phyloP scores from a whole-genome alignment of 2,329 filamentous ascomycete species.

The Cryoendolithus antarcticus region DNA sequence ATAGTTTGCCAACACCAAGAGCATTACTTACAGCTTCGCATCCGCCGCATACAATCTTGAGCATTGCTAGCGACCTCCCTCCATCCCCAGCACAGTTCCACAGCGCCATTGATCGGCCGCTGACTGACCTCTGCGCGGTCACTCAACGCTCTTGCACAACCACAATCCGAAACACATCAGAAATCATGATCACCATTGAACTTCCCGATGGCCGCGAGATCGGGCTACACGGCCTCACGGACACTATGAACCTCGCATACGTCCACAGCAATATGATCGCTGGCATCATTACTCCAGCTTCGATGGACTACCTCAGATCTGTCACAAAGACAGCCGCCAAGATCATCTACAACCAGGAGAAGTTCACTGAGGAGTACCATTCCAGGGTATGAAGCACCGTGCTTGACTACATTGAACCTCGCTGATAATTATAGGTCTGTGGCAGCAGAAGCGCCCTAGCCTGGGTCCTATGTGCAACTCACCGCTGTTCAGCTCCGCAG shows the following conservation, averaged over 20 bases:
- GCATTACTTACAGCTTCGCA: no score
- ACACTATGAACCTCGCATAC: not conserved
- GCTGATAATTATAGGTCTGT: slow-evolving; percentile 3
- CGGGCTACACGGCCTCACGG: not conserved
- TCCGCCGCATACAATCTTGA: no score
- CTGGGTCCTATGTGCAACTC: slow-evolving; percentile 1
- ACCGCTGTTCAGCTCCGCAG: slow-evolving; percentile 2
- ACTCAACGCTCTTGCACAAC: no score
- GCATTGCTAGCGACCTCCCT: no score
- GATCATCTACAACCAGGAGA: slow-evolving; percentile 1
- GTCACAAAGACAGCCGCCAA: not conserved
- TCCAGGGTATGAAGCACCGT: slow-evolving; percentile 1
- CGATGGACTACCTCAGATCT: not conserved
- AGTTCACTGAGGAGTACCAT: not conserved
- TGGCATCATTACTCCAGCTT: not conserved
- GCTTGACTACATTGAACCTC: not conserved
- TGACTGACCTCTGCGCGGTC: no score
- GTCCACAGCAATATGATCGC: not conserved
- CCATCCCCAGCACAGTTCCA: no score
- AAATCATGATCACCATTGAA: no score
- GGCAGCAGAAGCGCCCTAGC: not conserved
- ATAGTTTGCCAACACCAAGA: no score
- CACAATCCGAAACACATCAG: no score
- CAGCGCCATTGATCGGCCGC: no score
- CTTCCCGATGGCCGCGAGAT: not conserved